These are phyloP conservation scores for Saxispiralis lemnorum DNA, from an alignment of 495 filamentous ascomycete genomes.

Conservation along the genomic window DNA sequence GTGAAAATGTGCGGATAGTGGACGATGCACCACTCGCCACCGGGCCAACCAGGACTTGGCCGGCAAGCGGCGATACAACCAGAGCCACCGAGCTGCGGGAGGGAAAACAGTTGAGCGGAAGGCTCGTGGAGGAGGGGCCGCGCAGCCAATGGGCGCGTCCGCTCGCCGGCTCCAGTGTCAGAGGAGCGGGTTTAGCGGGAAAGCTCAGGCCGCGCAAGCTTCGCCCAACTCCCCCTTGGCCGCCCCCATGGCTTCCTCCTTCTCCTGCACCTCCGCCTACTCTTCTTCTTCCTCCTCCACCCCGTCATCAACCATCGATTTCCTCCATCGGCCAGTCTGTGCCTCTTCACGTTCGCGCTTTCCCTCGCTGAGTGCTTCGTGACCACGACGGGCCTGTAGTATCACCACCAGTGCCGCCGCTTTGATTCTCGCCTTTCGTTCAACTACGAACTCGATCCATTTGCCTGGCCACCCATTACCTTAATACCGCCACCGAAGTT, in stretches of 20 bases:
- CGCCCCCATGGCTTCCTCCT: constrained; percentile 1
- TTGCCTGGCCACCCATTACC: background rate
- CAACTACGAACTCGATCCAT: constrained; percentile 5
- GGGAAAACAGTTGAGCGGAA: too few species aligned
- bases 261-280: constrained; percentile 1
- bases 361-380: constrained; percentile 11
- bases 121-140: too few species aligned
- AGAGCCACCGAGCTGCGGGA: too few species aligned
- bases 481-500: background rate
- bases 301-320: constrained; percentile 1
- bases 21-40: too few species aligned
- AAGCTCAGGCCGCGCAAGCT: too few species aligned
- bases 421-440: constrained; percentile 3
- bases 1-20: too few species aligned
- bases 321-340: constrained; percentile 7
- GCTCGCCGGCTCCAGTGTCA: too few species aligned
- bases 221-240: constrained; percentile 1
- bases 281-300: constrained; percentile 1
- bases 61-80: too few species aligned
- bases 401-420: background rate
- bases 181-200: too few species aligned
- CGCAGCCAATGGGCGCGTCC: too few species aligned
- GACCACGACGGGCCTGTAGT: too few species aligned
- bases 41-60: too few species aligned
- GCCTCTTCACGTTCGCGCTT: constrained; percentile 9